Evolutionary conservation across 495 filamentous ascomycete species (phyloP), one percentile per base, ranked within the genome.

Genomic region (Talaromyces nanjingensis): DNA sequence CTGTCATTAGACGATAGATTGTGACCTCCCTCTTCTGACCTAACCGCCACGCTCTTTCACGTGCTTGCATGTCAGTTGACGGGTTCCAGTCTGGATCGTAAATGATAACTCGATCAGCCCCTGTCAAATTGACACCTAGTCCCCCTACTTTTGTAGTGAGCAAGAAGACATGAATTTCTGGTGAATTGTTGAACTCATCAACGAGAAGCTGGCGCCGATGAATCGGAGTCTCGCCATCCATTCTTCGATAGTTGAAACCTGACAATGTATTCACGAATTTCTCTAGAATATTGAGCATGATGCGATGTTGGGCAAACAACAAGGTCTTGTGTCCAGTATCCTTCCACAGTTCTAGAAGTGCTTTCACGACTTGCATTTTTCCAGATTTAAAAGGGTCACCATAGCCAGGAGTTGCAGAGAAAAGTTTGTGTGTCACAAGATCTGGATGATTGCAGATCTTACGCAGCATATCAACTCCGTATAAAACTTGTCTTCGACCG

Each of bases 381-480:
- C 93, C 93, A 2, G 92, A 97, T 68, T 91, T 89, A 20, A 73
- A 77, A 2, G 80, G 76, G 62, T 79, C 82, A 25, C 94, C 94
- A 77, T 93, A 98, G 53, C 84, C 79, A 0, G 77, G 64, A 60
- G 88, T 85, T n/a, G 74, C 70, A 27, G 82, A 86, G 33, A 87
- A 68, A 6, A 75, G 66, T 65, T 82, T 81, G 45, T 91, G 88
- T 62, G 92, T 86, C 3, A 86, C 76, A 3, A 98, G 79, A 73
- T 98, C 93, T 1, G 94, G 93, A 68, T 98, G 94, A 69, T 98
- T 98, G 77, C 94, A 97, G 52, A 98, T 92, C 78, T 98, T 98
- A 63, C 94, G 89, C 39, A 98, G 77, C 25, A 91, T 89, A 69
- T 97, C 92, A 62, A 98, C 90, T 8, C 92, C 93, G 70, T 87